phyloP scores from a whole-genome alignment of 1,139 yeast genomes.

The Blastobotrys persicus region DNA sequence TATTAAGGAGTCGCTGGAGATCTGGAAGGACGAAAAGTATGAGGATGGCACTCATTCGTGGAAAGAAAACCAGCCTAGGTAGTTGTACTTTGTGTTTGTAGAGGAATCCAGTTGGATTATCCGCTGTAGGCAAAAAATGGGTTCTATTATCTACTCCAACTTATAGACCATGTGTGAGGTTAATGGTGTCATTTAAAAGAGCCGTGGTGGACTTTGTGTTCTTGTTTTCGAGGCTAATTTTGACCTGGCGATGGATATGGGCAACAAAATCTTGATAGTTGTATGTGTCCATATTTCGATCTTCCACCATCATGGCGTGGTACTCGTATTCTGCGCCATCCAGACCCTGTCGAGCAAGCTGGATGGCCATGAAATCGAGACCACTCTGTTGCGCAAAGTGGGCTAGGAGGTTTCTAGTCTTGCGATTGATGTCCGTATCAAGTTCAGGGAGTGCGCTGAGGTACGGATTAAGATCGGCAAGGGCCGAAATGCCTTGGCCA shows the following conservation, averaged over 20 bases:
- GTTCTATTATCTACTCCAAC: no score
- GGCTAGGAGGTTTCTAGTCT: constrained; percentile 60
- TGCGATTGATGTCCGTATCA: constrained; percentile 65
- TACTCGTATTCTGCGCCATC: constrained; percentile 64
- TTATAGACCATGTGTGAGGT: constrained; percentile 19
- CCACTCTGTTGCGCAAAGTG: constrained; percentile 47
- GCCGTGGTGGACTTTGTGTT: constrained; percentile 20
- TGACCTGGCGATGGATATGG: constrained; percentile 37
- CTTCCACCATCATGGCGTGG: constrained; percentile 68
- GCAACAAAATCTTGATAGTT: constrained; percentile 35
- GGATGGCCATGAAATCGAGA: constrained; percentile 49
- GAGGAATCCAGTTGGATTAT: no score
- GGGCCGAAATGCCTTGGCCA: constrained; percentile 51
- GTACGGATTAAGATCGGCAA: constrained; percentile 48
- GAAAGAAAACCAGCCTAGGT: constrained; percentile 36
- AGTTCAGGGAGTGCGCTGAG: constrained; percentile 66
- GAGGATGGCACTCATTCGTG: constrained; percentile 41
- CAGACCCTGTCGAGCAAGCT: constrained; percentile 61
- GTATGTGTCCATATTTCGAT: constrained; percentile 46
- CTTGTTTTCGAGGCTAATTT: constrained; percentile 28
- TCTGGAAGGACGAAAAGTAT: constrained; percentile 49
- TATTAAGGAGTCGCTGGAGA: constrained; percentile 45
- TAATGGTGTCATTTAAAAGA: constrained; percentile 22
- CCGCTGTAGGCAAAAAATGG: no score
- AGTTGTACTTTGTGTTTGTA: no score